Conservation (phyloP, 2,329 filamentous ascomycete species). For the Pseudogymnoascus sp. region DNA sequence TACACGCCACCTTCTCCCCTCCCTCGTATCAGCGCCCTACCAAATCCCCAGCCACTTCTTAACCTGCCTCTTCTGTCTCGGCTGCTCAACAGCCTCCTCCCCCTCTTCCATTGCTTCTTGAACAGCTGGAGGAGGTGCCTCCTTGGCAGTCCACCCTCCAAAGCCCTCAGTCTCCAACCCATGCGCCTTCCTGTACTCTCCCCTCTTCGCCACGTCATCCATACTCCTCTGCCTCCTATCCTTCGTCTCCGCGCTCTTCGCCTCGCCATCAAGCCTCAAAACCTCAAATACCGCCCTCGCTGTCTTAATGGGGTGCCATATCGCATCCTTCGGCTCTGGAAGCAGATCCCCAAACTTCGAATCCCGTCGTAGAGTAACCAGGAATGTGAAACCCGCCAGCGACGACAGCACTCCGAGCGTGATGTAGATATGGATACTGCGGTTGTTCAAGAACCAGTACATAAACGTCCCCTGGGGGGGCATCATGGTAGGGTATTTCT, state of each 20-base stretch:
- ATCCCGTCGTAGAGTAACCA: conserved; percentile 68
- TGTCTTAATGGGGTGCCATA: conserved; percentile 62
- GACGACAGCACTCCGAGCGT: conserved; percentile 47
- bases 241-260: conserved; percentile 58
- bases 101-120: conserved; percentile 17
- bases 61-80: conserved; percentile 42
- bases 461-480: conserved; percentile 73
- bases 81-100: conserved; percentile 31
- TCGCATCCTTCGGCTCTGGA: conserved; percentile 60
- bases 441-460: conserved; percentile 76
- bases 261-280: conserved; percentile 66
- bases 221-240: conserved; percentile 66
- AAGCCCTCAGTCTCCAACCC: conserved; percentile 62
- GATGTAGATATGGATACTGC: conserved; percentile 70
- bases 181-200: conserved; percentile 78
- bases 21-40: conserved; percentile 32
- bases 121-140: conserved; percentile 3
- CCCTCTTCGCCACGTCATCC: conserved; percentile 82
- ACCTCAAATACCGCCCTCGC: conserved; percentile 60
- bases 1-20: background rate
- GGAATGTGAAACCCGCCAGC: conserved; percentile 65
- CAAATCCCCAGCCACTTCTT: conserved; percentile 87
- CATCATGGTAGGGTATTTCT: conserved; percentile 83
- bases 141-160: conserved; percentile 39
- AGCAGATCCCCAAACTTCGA: conserved; percentile 76